These are phyloP conservation scores for Elsinoe perseae DNA, from an alignment of 2,329 filamentous ascomycete genomes.

Conservation along the genomic window DNA sequence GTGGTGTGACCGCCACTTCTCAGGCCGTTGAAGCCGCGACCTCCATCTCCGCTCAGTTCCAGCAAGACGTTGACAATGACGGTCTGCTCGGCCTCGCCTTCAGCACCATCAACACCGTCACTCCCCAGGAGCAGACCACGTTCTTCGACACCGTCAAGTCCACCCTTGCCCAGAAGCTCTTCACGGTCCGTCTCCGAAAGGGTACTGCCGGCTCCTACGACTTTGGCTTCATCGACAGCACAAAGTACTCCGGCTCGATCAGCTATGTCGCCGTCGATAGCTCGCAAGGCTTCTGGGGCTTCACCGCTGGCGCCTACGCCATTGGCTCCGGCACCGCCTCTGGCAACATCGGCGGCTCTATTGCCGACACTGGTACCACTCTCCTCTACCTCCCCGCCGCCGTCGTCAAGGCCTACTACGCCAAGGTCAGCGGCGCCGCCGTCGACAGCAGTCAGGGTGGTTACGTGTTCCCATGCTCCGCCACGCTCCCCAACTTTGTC, in stretches of 20 bases:
- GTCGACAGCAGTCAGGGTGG: conserved; percentile 45
- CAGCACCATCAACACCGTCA: conserved; percentile 51
- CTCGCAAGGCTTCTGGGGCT: conserved; percentile 56
- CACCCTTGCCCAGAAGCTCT: conserved; percentile 46
- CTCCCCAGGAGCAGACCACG: conserved; percentile 45
- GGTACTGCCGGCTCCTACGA: conserved; percentile 46
- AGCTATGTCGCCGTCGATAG: conserved; percentile 50
- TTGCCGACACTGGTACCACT: conserved; percentile 65
- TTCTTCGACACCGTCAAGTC: conserved; percentile 54
- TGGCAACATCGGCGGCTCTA: conserved; percentile 45
- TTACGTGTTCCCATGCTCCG: conserved; percentile 47
- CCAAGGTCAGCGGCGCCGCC: conserved; percentile 36
- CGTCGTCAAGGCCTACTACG: conserved; percentile 36
- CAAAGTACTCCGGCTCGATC: conserved; percentile 52
- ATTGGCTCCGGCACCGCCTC: conserved; percentile 40
- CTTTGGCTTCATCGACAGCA: conserved; percentile 52
- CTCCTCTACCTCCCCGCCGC: conserved; percentile 48
- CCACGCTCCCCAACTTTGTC: conserved; percentile 47
- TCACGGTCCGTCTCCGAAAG: conserved; percentile 51
- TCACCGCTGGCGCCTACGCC: conserved; percentile 50
- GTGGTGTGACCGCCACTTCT: conserved; percentile 48
- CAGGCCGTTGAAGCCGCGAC: conserved; percentile 61
- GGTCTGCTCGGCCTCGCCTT: conserved; percentile 56
- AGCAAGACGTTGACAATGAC: conserved; percentile 46
- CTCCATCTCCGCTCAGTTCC: conserved; percentile 49